These are phyloP conservation scores for Trichophyton rubrum DNA, from an alignment of 2,329 filamentous ascomycete species.

Conservation along the genomic window DNA sequence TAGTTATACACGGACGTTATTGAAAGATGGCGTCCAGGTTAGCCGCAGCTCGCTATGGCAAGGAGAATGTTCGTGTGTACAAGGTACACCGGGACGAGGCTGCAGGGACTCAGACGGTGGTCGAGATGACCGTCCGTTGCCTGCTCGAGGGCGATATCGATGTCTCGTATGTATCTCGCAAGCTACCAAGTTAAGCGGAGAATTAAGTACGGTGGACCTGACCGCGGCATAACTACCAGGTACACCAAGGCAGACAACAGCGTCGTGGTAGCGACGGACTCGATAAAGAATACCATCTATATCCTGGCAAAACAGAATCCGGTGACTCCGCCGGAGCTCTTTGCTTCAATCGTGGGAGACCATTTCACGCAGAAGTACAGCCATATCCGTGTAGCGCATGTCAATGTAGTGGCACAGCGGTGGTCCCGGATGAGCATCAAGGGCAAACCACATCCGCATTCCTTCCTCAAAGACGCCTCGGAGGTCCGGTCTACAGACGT, in stretches of 20 bases:
- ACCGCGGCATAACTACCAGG: conserved; percentile 32
- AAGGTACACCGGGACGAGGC: conserved; percentile 75
- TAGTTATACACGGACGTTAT: background rate
- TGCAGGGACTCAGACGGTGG: conserved; percentile 69
- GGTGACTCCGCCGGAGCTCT: conserved; percentile 85
- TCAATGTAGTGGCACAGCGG: conserved; percentile 71
- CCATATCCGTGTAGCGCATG: conserved; percentile 75
- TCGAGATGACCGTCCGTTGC: conserved; percentile 89
- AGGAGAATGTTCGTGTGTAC: conserved; percentile 97
- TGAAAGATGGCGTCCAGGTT: conserved; percentile 18
- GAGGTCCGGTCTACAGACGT: conserved; percentile 78
- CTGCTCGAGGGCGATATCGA: conserved; percentile 89
- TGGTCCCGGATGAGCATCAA: conserved; percentile 85
- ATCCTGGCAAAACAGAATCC: conserved; percentile 90
- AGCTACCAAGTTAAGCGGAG: background rate
- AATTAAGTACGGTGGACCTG: background rate
- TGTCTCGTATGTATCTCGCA: conserved; percentile 47
- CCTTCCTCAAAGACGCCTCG: conserved; percentile 77
- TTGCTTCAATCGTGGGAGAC: conserved; percentile 66
- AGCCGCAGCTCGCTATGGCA: conserved; percentile 38
- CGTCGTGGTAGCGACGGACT: conserved; percentile 89
- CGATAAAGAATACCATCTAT: conserved; percentile 95
- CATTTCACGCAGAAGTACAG: conserved; percentile 82
- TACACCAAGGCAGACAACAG: conserved; percentile 93
- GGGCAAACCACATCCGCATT: conserved; percentile 86